Conservation (phyloP, 2,329 filamentous ascomycete species). For the Fusarium incarnatum region DNA sequence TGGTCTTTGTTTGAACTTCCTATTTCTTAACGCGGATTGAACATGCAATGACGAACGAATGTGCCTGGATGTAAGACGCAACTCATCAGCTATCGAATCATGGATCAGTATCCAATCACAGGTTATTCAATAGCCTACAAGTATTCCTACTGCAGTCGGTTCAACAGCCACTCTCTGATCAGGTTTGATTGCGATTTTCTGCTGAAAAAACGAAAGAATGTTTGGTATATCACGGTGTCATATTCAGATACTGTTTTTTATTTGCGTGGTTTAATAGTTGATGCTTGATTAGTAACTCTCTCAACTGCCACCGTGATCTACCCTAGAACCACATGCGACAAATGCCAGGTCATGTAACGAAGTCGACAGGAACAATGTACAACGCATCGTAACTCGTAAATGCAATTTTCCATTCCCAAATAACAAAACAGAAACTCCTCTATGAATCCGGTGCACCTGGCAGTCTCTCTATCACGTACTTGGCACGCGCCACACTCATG, state of each 20-base stretch:
- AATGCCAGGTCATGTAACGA: not conserved
- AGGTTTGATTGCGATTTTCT: not conserved
- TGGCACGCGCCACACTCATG: conserved; percentile 85
- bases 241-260: not conserved
- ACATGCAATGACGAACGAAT: not conserved
- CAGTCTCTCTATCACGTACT: conserved; percentile 93
- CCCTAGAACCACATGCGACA: not conserved
- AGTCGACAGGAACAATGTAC: conserved; percentile 1
- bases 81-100: not conserved
- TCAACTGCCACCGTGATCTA: not conserved
- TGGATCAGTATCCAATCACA: conserved; percentile 5
- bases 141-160: not conserved
- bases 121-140: not conserved
- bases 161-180: not conserved
- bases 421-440: conserved; percentile 11
- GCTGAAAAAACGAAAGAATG: not conserved
- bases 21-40: not conserved
- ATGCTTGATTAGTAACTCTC: conserved; percentile 1
- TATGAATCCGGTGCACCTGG: conserved; percentile 79
- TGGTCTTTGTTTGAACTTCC: not conserved
- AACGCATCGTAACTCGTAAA: conserved; percentile 35
- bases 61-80: conserved; percentile 1
- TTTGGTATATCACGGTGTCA: not conserved
- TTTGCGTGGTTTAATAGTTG: not conserved
- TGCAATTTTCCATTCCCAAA: conserved; percentile 29